Evolutionary conservation across 768 basidiomycete species (phyloP), one percentile per base, ranked within the genome.

Genomic region (Phlegmacium glaucopus): DNA sequence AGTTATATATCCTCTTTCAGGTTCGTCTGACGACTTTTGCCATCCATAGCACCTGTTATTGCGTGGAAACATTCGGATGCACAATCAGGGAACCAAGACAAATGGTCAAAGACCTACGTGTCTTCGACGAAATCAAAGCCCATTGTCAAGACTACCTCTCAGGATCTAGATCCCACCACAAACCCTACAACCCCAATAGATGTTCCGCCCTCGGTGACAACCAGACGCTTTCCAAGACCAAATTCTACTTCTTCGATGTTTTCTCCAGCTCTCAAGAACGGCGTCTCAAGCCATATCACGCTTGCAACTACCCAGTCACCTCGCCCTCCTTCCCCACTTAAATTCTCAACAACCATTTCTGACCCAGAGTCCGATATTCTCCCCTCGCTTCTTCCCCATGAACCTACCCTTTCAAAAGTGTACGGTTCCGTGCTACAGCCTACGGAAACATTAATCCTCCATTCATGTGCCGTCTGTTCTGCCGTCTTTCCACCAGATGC

Each of bases 381-480:
- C 17, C 81, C 79, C 18, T 81, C 78, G 26, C 71, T 79, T 38
- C 58, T 72, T 49, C 66, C 72, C 6, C 62, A 72, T 30, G 74
- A 76, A 55, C 76, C 76, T 8, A 79, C 85, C 2, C 79, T 87
- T 15, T 80, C 89, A 36, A 93, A 90, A 64, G 90, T 85, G 4
- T 92, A 90, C 53, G 90, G 90, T 22, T 90, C 90, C 0, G 77
- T 93, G 17, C 70, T 93, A 13, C 90, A 91, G 59, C 80, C 87
- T 17, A 83, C 83, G 54, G 87, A 87, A 58, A 77, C 84, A 6
- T 73, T 91, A n/a, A 62, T 76, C 8, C 76, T 82, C 22, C 83
- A 85, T 57, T 78, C 79, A 3, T 93, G 90, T 61, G 77, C 76
- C 28, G 61, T 80, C 10, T 93, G 90, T 60, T 67, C 71, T 12